Base-by-base conservation (phyloP, 352 stramenopile genomes). In the Phytophthora niederhauseri region DNA sequence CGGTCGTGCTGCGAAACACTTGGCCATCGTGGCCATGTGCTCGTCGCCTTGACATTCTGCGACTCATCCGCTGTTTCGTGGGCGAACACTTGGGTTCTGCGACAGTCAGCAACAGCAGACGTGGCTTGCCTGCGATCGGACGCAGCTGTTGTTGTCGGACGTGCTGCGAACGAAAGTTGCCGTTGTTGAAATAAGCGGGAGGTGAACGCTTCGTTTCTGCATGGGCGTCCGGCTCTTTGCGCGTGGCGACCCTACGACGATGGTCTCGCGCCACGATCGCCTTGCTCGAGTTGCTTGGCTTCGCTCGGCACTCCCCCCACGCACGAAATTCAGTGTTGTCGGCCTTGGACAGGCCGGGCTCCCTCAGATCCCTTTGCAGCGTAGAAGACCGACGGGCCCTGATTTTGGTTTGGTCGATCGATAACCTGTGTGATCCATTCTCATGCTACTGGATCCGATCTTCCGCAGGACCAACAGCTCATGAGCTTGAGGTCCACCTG, bases 161-260 rank as follows among this genome's bases (percentile, higher is more conserved):
- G 34, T 43, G 20, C 22, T 67, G 41, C 65, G 58, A 64, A 64
- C 43, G 54, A 68, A 69, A 64, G 36, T 57, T 24, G 9, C 3
- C 19, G 3, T 17, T 11, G 19, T 31, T 56, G 11, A 64, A 64
- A 2, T 48, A 38, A 74, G 43, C 49, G 61, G 30, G 65, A 61
- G 61, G 2, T 17, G 11, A 5, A 0, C 8, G 34, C 5, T n/a
- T 46, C 17, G 24, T 28, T 52, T 52, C 45, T 67, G 57, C 52
- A 3, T 34, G 7, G 9, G 0, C 24, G 34, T 52, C 51, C 57
- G 56, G 24, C 56, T 63, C 22, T 64, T 46, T 73, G 66, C 52
- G 24, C 66, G 48, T 31, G n/a, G 19, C 68, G 63, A 75, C 65
- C 52, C 34, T 61, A 75, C 68, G 57, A 75, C 57, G 34, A 28